Percentiles rank a stretch among this genome's conserved stretches.
phyloP scores from a whole-genome alignment of 2,329 filamentous ascomycete genomes.

The Ambrosiella xylebori region DNA sequence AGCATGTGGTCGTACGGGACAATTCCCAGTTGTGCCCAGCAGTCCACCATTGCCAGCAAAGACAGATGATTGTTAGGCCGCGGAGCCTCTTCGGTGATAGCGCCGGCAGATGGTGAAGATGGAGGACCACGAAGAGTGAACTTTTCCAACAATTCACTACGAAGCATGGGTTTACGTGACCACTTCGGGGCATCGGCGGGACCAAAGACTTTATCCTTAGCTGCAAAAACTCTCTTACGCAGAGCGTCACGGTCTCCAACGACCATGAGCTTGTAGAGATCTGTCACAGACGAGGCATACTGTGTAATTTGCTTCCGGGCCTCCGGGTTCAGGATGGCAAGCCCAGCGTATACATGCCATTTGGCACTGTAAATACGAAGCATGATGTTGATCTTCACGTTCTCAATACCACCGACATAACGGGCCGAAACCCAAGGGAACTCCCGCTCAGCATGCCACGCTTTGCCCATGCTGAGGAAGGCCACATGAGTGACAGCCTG shows the following conservation, averaged over 20 bases:
- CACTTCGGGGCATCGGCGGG: conserved; percentile 47
- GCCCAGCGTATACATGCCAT: conserved; percentile 97
- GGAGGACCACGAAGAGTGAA: conserved; percentile 52
- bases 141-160: conserved; percentile 71
- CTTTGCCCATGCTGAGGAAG: conserved; percentile 93
- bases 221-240: conserved; percentile 46
- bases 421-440: conserved; percentile 96
- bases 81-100: conserved; percentile 30
- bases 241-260: conserved; percentile 65
- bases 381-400: conserved; percentile 97
- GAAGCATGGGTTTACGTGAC: conserved; percentile 49
- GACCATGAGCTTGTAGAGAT: conserved; percentile 93
- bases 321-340: conserved; percentile 90
- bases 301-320: conserved; percentile 85
- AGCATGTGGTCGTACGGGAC: conserved; percentile 99
- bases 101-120: conserved; percentile 24
- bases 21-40: conserved; percentile 86
- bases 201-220: conserved; percentile 54
- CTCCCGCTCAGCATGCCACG: conserved; percentile 87
- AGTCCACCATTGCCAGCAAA: conserved; percentile 92
- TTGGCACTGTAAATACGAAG: conserved; percentile 96
- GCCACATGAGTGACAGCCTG: conserved; percentile 96
- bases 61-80: conserved; percentile 87
- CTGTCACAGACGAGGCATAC: conserved; percentile 82
- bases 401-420: conserved; percentile 93